These are phyloP conservation scores for Claviceps spartinae DNA, from an alignment of 2,329 filamentous ascomycete species.

Conservation along the genomic window DNA sequence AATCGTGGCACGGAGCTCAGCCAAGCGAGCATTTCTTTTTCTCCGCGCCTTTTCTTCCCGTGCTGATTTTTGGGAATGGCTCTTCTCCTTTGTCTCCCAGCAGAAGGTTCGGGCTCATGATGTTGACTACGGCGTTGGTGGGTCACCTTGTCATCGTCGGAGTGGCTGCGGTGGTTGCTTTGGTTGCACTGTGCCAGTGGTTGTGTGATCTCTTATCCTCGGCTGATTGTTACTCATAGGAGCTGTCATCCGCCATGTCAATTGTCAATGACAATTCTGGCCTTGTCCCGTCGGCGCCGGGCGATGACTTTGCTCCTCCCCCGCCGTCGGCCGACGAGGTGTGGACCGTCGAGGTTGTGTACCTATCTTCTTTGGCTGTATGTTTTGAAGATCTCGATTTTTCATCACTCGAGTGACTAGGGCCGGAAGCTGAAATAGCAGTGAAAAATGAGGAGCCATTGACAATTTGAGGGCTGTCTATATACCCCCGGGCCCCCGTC, in stretches of 20 bases:
- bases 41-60: conserved; percentile 8
- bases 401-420: background rate
- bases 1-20: conserved; percentile 17
- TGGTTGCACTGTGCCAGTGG: conserved; percentile 13
- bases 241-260: conserved; percentile 4
- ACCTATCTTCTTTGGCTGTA: too few species aligned
- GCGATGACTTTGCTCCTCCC: conserved; percentile 10
- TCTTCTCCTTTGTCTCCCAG: conserved; percentile 13
- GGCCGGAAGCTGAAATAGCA: conserved; percentile 8
- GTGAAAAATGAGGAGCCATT: background rate
- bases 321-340: conserved; percentile 17
- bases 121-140: too few species aligned
- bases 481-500: too few species aligned
- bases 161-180: conserved; percentile 17
- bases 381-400: conserved; percentile 1
- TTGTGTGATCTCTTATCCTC: conserved; percentile 8
- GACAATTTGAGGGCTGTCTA: too few species aligned
- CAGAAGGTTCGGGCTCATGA: too few species aligned
- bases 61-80: conserved; percentile 9
- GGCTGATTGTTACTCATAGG: too few species aligned
- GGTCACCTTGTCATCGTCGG: conserved; percentile 8
- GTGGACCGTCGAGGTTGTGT: conserved; percentile 1
- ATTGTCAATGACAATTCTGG: conserved; percentile 20
- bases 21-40: conserved; percentile 8
- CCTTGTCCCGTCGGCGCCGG: conserved; percentile 17